Base-by-base conservation (phyloP, 2,329 filamentous ascomycete species). In the Aspergillus oerlinghausenensis region DNA sequence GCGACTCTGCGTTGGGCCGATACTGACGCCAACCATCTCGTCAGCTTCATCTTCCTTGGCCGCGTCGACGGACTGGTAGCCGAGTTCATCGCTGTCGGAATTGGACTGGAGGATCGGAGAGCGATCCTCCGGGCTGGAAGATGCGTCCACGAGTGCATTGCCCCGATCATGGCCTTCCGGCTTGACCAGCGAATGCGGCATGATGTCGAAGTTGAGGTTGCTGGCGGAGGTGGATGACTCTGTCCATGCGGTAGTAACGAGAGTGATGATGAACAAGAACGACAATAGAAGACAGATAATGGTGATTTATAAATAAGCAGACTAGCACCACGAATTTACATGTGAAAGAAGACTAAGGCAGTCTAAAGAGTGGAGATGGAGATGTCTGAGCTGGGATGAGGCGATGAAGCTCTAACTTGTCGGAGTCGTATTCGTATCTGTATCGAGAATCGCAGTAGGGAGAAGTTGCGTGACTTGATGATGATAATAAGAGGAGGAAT, bases 21-120 rank as follows among this genome's bases (percentile, higher is more conserved):
- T 84, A 65, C 83, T 85, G 64, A 86, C 76, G 2, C 82, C 83
- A 62, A 87, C 76, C 35, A 84, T 74, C 11, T 70, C 68, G 55
- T 70, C 63, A 42, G 70, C 72, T 50, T 68, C 71, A 58, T 74
- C 73, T 47, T 72, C 70, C 28, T 70, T 65, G 8, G 62, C 65
- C 10, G 63, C 60, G 49, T 65, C 62, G 38, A 60, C 55, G 5
- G 55, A 49, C 3, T 51, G 58, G 9, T 62, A 50, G 5, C 47
- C 17, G 21, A 51, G 62, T 5, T 68, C 70, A 42, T 73, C 70
- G 60, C 67, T 71, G 38, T 73, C 70, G 52, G 69, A 69, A 54
- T 63, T 63, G 52, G 62, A 62, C 8, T 63, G 66, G 4, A 60
- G 59, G 14, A 61, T 58, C 21, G 65, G 63, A 14, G 64, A 65